Evolutionary conservation across 1,284 basidiomycete species (phyloP), one percentile per base, ranked within the genome.

Genomic region (Kalmanozyma brasiliensis): DNA sequence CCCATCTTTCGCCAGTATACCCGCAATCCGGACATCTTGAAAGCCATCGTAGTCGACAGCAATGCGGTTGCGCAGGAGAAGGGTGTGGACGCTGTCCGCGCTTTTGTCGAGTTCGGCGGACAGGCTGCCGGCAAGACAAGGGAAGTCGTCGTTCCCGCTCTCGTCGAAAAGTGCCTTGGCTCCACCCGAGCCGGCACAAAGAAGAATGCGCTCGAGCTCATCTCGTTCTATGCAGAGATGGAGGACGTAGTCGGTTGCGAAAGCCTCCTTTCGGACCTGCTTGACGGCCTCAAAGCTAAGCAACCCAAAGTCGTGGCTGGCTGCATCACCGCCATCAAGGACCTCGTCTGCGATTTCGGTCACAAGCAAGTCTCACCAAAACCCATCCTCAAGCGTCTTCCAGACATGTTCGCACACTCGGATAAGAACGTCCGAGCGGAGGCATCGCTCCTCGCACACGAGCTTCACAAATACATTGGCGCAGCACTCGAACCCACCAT

Each of bases 61-160:
- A 98, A 98, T 83, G 96, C 91, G 13, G 95, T 98, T 29, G 94
- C 96, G 11, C 96, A 99, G 83, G 96, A 98, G 85, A 97, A 96
- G 82, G 96, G 19, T 91, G 96, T 83, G 90, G 92, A 77, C 84
- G 95, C 36, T 87, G 91, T 70, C 86, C 52, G 63, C 4, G 74
- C 90, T 14, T 88, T 97, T 67, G 89, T 97, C 69, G 92, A 93
- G 83, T 93, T 90, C 78, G 92, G 93, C 17, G 96, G 95, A 56
- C 92, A 94, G 84, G 89, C 87, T 42, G 89, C 91, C 6, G 79
- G 73, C 36, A 65, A 62, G 83, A 91, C 91, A 35, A 73, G 94
- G 78, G 88, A 92, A 56, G 86, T 86, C 6, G 89, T 98, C 14
- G 85, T 96, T 1, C 92, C 94, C 24, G 89, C 91, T 1, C 84